These are phyloP conservation scores for Colletotrichum cordylinicola DNA, from an alignment of 2,329 filamentous ascomycete genomes.

Conservation along the genomic window DNA sequence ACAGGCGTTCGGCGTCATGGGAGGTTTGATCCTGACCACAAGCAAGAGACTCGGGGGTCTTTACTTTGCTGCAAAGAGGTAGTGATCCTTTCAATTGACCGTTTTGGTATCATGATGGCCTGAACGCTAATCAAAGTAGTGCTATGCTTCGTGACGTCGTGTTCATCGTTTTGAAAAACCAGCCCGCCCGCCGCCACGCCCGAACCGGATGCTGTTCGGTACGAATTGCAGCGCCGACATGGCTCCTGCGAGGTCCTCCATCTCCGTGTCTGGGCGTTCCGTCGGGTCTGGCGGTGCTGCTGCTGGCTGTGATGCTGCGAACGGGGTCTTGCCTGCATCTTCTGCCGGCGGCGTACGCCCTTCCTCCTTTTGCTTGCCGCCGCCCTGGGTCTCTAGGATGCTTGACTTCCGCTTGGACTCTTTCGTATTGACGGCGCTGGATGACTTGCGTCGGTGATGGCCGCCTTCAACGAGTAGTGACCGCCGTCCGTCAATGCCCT, in stretches of 20 bases:
- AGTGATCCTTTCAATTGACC: conserved; percentile 39
- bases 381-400: conserved; percentile 29
- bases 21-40: neutral
- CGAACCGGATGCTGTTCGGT: conserved; percentile 71
- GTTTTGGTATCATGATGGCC: conserved; percentile 33
- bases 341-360: neutral
- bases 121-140: conserved; percentile 24
- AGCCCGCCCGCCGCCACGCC: conserved; percentile 57
- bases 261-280: conserved; percentile 51
- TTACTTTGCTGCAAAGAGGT: conserved; percentile 34
- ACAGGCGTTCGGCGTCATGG: conserved; percentile 17
- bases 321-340: neutral
- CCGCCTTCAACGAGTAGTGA: conserved; percentile 75
- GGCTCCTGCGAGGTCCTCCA: conserved; percentile 68
- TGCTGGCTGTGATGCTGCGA: neutral
- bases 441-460: conserved; percentile 54
- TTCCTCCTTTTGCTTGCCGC: neutral
- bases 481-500: conserved; percentile 84
- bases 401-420: conserved; percentile 37
- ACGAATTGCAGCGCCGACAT: conserved; percentile 78
- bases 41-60: conserved; percentile 2
- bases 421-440: conserved; percentile 37
- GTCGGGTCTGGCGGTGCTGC: neutral
- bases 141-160: conserved; percentile 13
- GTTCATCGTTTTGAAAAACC: conserved; percentile 57